Percentiles rank a stretch among this genome's conserved stretches.
phyloP scores from a whole-genome alignment of 1,139 yeast genomes.

The Taphrina sp. region DNA sequence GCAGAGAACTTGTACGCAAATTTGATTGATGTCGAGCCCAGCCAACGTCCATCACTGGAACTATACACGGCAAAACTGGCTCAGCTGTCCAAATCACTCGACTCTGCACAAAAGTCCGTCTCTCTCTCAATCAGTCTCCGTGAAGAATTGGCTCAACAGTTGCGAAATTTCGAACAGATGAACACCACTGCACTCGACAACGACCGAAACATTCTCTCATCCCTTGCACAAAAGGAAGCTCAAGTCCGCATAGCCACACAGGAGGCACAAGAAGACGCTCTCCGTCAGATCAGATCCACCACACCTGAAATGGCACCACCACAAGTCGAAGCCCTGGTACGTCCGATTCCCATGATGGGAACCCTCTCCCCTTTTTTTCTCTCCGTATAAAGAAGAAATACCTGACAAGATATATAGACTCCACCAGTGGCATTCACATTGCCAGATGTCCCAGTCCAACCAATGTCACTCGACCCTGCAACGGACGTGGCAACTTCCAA shows the following conservation, averaged over 20 bases:
- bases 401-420: background rate
- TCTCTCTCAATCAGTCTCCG: slow-evolving; percentile 1
- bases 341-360: background rate
- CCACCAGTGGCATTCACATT: background rate
- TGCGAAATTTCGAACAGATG: background rate
- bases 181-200: background rate
- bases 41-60: background rate
- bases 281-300: slow-evolving; percentile 9
- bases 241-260: background rate
- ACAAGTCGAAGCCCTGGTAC: slow-evolving; percentile 19
- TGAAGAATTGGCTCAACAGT: background rate
- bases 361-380: no score
- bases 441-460: slow-evolving; percentile 1
- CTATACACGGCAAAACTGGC: slow-evolving; percentile 7
- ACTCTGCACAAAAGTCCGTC: background rate
- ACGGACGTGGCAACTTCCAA: background rate
- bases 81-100: slow-evolving; percentile 1
- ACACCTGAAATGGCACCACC: slow-evolving; percentile 30
- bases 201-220: background rate
- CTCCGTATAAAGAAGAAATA: background rate
- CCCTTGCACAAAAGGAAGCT: slow-evolving; percentile 1
- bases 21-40: slow-evolving; percentile 1
- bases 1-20: slow-evolving; percentile 5
- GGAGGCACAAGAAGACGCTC: no score
- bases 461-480: slow-evolving; percentile 1